These are phyloP conservation scores for Citrus maxima DNA, from an alignment of 345 rosid species.

Conservation along the genomic window DNA sequence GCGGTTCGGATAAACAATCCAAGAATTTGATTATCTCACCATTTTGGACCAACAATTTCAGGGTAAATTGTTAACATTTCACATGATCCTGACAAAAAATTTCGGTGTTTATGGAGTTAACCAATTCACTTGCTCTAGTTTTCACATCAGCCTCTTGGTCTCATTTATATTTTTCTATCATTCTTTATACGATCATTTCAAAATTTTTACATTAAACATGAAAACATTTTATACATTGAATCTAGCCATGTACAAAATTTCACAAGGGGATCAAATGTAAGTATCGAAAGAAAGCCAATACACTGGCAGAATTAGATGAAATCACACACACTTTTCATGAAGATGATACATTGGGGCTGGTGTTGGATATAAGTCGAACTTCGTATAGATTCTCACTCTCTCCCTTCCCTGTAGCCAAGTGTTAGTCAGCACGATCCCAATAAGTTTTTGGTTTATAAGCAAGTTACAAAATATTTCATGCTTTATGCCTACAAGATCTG, in stretches of 20 bases:
- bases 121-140: background rate
- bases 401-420: conserved; percentile 57
- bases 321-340: conserved; percentile 24
- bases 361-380: conserved; percentile 68
- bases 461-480: background rate
- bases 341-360: conserved; percentile 36
- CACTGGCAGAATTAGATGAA: conserved; percentile 6
- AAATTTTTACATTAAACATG: background rate
- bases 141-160: background rate
- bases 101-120: background rate
- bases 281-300: background rate
- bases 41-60: background rate
- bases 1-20: background rate
- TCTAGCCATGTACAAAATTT: conserved; percentile 14
- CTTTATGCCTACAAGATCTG: background rate
- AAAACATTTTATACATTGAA: background rate
- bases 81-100: background rate
- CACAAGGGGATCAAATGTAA: background rate
- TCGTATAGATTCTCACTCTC: conserved; percentile 57
- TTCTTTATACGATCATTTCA: background rate
- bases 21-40: background rate
- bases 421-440: background rate
- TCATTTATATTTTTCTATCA: background rate
- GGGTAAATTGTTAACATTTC: background rate
- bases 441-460: background rate